Evolutionary conservation across 352 stramenopile species (phyloP).

Genomic region (Pythium phragmiticola): DNA sequence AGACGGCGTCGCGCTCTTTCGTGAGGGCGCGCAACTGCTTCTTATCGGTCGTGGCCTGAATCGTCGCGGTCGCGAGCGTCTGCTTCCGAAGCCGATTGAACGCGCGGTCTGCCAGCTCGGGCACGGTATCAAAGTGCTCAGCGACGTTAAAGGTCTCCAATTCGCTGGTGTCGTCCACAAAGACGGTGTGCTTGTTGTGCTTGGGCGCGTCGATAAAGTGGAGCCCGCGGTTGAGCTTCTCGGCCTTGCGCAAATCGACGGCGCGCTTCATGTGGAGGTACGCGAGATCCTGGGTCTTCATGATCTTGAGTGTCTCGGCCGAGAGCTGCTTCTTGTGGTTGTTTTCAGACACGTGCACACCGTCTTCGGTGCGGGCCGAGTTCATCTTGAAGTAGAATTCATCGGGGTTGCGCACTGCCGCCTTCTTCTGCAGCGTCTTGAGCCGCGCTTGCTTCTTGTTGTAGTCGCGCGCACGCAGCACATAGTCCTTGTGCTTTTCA

Average conservation of each 20-base stretch:
- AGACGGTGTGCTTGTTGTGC: constrained; percentile 93
- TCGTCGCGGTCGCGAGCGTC: constrained; percentile 46
- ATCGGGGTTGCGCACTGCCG: constrained; percentile 96
- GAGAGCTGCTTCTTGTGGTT: constrained; percentile 67
- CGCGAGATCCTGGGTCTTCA: constrained; percentile 97
- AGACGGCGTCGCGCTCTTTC: constrained; percentile 61
- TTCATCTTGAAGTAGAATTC: constrained; percentile 99
- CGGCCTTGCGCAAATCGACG: constrained; percentile 74
- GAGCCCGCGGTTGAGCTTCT: constrained; percentile 71
- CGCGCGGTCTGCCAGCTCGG: constrained; percentile 63
- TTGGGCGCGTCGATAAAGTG: constrained; percentile 80
- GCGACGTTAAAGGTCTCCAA: constrained; percentile 88
- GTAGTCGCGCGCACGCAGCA: constrained; percentile 94
- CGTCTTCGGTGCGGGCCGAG: constrained; percentile 68
- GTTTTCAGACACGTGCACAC: constrained; percentile 74
- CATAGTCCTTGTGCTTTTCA: constrained; percentile 99
- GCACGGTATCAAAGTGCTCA: constrained; percentile 89
- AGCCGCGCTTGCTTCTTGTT: constrained; percentile 94
- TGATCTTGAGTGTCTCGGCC: constrained; percentile 78
- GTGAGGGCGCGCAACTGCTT: constrained; percentile 56
- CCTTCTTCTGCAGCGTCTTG: constrained; percentile 89
- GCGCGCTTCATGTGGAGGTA: constrained; percentile 92
- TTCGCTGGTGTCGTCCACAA: constrained; percentile 86
- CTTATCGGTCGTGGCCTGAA: constrained; percentile 31
- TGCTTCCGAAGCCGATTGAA: constrained; percentile 75